These are phyloP conservation scores for Exserohilum rostratum DNA, from an alignment of 2,329 filamentous ascomycete genomes.

Conservation along the genomic window DNA sequence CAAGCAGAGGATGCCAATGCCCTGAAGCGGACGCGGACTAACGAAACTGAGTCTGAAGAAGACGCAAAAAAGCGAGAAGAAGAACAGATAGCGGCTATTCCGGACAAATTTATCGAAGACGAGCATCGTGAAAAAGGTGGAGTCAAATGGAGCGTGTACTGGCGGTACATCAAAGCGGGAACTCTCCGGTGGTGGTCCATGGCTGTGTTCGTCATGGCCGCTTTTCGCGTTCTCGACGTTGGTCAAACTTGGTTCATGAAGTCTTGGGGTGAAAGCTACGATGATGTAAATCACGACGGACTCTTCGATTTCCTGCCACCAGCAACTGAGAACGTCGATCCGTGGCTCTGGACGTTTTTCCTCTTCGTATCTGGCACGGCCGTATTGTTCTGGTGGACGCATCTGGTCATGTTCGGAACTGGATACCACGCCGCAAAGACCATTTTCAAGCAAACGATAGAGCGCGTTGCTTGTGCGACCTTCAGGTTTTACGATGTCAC, in stretches of 20 bases:
- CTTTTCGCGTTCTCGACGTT: constrained; percentile 69
- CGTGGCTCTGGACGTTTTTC: constrained; percentile 77
- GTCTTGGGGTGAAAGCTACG: constrained; percentile 81
- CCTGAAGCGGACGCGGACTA: constrained; percentile 48
- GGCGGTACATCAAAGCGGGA: constrained; percentile 83
- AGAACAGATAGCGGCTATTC: constrained; percentile 59
- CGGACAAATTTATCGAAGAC: constrained; percentile 80
- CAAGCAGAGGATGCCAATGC: constrained; percentile 54
- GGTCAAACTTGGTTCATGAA: constrained; percentile 82
- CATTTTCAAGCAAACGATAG: constrained; percentile 76
- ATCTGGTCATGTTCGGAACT: constrained; percentile 74
- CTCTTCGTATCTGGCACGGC: constrained; percentile 56
- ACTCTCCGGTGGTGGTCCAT: constrained; percentile 74
- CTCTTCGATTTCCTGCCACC: constrained; percentile 62
- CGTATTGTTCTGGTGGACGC: constrained; percentile 61
- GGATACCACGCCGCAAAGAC: constrained; percentile 77
- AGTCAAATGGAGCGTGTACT: constrained; percentile 78
- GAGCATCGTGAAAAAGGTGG: constrained; percentile 76
- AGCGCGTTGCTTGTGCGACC: constrained; percentile 75
- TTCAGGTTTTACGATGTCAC: constrained; percentile 93
- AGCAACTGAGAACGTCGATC: constrained; percentile 69
- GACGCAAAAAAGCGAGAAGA: constrained; percentile 45
- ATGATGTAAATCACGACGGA: constrained; percentile 36
- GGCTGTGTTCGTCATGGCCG: constrained; percentile 66
- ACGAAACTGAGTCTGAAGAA: constrained; percentile 44